Evolutionary conservation across 163 green algal species (phyloP).

Genomic region (Smithsoniella earleae): DNA sequence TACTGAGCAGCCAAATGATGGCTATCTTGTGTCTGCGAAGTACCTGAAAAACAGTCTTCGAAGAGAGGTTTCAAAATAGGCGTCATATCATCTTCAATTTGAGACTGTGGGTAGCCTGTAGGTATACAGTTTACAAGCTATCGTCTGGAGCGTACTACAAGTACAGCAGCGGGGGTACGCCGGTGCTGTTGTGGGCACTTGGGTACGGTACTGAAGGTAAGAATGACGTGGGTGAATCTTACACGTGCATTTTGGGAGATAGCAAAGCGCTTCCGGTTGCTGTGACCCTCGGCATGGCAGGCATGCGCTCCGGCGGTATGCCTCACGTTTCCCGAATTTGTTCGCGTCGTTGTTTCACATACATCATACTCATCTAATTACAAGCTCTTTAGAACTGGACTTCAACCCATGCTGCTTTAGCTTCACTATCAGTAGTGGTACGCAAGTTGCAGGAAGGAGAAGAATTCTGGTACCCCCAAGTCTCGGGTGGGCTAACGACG

Average conservation of each 20-base stretch:
- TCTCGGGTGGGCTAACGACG: slow-evolving; percentile 6
- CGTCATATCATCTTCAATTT: too few relatives aligned
- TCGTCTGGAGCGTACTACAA: slow-evolving; percentile 44
- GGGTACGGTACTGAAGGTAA: slow-evolving; percentile 47
- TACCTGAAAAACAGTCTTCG: too few relatives aligned
- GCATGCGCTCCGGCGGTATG: slow-evolving; percentile 45
- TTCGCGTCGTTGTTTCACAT: too few relatives aligned
- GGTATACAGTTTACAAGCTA: slow-evolving; percentile 48
- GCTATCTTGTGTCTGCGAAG: too few relatives aligned
- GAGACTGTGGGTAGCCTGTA: too few relatives aligned
- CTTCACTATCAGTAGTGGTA: too few relatives aligned
- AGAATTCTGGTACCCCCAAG: slow-evolving; percentile 17
- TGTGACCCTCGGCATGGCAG: slow-evolving; percentile 38
- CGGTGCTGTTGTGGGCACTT: slow-evolving; percentile 44
- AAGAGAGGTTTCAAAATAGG: too few relatives aligned
- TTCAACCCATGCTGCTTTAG: too few relatives aligned
- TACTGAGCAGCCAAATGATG: too few relatives aligned
- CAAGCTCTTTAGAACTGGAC: too few relatives aligned
- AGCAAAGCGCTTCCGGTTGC: slow-evolving; percentile 37
- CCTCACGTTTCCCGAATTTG: too few relatives aligned
- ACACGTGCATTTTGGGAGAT: slow-evolving; percentile 43
- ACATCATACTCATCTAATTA: too few relatives aligned
- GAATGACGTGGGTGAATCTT: slow-evolving; percentile 44
- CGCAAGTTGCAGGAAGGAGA: slow-evolving; percentile 26
- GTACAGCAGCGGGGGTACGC: slow-evolving; percentile 45